These are phyloP conservation scores for Coelastrella sp. DNA, from an alignment of 139 green algal species.

Conservation along the genomic window DNA sequence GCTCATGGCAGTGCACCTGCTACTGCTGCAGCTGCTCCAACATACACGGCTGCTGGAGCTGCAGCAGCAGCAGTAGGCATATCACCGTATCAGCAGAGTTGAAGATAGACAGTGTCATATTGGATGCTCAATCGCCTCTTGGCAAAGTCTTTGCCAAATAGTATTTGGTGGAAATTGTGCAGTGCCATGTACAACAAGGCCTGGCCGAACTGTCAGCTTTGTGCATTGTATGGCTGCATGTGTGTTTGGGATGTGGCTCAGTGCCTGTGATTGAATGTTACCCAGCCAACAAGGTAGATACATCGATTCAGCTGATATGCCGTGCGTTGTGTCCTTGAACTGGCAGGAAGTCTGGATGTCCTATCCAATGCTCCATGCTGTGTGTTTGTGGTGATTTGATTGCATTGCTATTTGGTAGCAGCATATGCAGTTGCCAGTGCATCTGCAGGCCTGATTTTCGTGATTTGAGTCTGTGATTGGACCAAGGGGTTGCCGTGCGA, in stretches of 20 bases:
- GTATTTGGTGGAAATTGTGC: too few species aligned
- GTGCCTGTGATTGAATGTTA: background rate
- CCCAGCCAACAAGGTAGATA: background rate
- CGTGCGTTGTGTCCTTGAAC: too few species aligned
- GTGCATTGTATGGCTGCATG: background rate
- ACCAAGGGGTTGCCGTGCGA: background rate
- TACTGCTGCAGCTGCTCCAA: background rate
- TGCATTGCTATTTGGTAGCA: background rate
- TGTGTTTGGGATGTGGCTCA: too few species aligned
- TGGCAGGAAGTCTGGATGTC: too few species aligned
- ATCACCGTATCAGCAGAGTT: background rate
- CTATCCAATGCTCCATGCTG: too few species aligned
- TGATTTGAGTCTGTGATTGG: background rate
- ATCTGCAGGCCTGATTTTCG: too few species aligned
- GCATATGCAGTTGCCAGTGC: background rate
- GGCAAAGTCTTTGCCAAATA: too few species aligned
- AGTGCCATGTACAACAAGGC: too few species aligned
- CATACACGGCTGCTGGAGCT: background rate
- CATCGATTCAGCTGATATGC: too few species aligned
- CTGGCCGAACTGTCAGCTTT: background rate
- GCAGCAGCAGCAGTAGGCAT: background rate
- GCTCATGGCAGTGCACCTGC: background rate
- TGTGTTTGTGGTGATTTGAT: too few species aligned
- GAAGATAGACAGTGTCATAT: background rate
- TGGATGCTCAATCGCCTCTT: too few species aligned